phyloP scores from a whole-genome alignment of 164 flowering plant species.

The Hamamelis virginiana region DNA sequence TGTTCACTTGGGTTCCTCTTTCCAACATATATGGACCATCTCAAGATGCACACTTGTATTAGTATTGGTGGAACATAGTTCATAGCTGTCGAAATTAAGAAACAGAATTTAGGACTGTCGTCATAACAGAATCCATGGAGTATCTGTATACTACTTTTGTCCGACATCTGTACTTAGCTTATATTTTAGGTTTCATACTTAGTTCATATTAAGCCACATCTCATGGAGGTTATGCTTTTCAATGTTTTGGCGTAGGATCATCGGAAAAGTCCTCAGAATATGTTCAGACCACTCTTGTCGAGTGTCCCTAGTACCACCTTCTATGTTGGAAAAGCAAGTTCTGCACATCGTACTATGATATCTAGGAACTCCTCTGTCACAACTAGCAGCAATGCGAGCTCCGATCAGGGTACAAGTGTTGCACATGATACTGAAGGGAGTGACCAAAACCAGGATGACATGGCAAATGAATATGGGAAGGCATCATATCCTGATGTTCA shows the following conservation, averaged over 20 bases:
- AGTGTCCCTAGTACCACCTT: constrained; percentile 91
- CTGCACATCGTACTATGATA: constrained; percentile 52
- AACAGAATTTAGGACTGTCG: too few relatives aligned
- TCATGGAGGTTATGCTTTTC: not conserved
- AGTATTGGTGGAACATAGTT: too few relatives aligned
- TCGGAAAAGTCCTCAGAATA: constrained; percentile 77
- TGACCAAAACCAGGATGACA: constrained; percentile 62
- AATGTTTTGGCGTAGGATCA: constrained; percentile 55
- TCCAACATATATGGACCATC: too few relatives aligned
- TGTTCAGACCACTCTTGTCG: constrained; percentile 95
- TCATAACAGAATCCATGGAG: too few relatives aligned
- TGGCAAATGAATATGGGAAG: constrained; percentile 39
- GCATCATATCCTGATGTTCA: constrained; percentile 34
- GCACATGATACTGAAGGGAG: constrained; percentile 70
- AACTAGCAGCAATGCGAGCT: constrained; percentile 85
- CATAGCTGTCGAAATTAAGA: too few relatives aligned
- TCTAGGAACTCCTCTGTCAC: constrained; percentile 79
- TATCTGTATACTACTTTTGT: too few relatives aligned
- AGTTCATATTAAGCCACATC: not conserved
- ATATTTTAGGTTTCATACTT: not conserved
- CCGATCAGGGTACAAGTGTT: constrained; percentile 64
- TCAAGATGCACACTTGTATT: too few relatives aligned
- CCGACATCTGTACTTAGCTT: not conserved
- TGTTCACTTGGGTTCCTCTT: too few relatives aligned
- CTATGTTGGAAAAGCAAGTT: constrained; percentile 63